phyloP scores from a whole-genome alignment of 2,329 filamentous ascomycete genomes.

The Xylariaceae sp. region DNA sequence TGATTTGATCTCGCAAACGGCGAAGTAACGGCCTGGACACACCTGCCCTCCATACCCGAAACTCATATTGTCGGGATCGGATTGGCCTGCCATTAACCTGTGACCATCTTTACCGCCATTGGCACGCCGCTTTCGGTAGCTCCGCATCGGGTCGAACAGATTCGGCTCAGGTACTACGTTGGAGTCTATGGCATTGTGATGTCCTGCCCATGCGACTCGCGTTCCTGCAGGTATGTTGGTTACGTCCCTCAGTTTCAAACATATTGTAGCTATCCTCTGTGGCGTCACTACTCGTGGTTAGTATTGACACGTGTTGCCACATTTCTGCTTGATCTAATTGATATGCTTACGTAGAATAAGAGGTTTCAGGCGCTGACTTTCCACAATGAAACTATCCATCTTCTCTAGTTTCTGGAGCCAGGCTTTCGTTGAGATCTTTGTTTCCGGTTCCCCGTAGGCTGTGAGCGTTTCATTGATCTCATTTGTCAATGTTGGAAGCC shows the following conservation, averaged over 20 bases:
- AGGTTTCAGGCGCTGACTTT: constrained; percentile 1
- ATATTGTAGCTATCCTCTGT: constrained; percentile 3
- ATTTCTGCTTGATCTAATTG: too few relatives aligned
- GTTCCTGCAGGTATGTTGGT: constrained; percentile 10
- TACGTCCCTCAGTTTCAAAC: constrained; percentile 9
- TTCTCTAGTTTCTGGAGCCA: background rate
- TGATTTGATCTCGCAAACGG: constrained; percentile 1
- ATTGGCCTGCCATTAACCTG: background rate
- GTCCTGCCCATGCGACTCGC: constrained; percentile 1
- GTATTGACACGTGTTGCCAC: too few relatives aligned
- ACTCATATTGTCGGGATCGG: background rate
- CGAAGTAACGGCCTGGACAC: constrained; percentile 1
- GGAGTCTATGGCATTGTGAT: background rate
- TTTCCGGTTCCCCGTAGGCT: background rate
- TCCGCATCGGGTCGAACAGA: constrained; percentile 3
- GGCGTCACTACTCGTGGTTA: constrained; percentile 5
- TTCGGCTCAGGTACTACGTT: background rate
- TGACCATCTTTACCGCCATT: background rate
- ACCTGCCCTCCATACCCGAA: constrained; percentile 8
- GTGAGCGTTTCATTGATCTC: background rate
- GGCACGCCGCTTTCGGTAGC: background rate
- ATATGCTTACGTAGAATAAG: constrained; percentile 4
- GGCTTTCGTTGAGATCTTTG: background rate
- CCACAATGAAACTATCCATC: constrained; percentile 3
- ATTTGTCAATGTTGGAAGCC: background rate